A percentile compares a stretch with the other conserved stretches of the same genome.
Evolutionary conservation across 306 rosid species (phyloP).

Genomic region (Cucurbita pepo): DNA sequence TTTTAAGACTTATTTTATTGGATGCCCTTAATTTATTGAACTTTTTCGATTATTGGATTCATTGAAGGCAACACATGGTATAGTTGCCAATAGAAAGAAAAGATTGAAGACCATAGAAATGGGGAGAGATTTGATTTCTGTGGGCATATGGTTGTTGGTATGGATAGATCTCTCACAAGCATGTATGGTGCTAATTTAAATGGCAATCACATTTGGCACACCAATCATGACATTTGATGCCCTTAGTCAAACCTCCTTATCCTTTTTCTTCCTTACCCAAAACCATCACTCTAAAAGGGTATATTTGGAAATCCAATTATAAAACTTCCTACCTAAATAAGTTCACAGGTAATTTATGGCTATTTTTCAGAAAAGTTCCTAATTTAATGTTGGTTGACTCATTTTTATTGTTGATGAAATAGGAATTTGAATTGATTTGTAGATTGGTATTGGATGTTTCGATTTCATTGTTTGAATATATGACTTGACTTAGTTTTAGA

Average conservation of each 20-base stretch:
- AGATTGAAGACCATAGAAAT: neutral
- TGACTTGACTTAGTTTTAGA: no score
- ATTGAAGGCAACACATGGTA: neutral
- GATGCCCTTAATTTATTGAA: neutral
- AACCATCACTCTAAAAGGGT: neutral
- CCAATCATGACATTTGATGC: constrained; percentile 3
- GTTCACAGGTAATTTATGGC: neutral
- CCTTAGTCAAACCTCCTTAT: constrained; percentile 38
- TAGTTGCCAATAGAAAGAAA: neutral
- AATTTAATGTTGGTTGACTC: no score
- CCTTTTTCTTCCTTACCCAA: neutral
- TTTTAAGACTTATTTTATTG: no score
- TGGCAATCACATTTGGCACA: neutral
- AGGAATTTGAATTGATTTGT: no score
- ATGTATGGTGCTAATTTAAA: constrained; percentile 19
- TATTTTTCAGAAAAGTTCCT: neutral
- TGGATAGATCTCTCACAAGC: constrained; percentile 10
- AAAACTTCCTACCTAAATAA: neutral
- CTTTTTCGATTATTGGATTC: no score
- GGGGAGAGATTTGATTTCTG: neutral
- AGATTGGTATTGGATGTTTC: no score
- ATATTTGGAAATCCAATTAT: neutral
- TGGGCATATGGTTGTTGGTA: neutral
- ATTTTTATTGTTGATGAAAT: no score
- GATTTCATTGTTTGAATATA: neutral